A percentile compares a stretch with the other conserved stretches of the same genome.
These are phyloP conservation scores for Hypoxylon lenormandii DNA, from an alignment of 495 filamentous ascomycete genomes.

Conservation along the genomic window DNA sequence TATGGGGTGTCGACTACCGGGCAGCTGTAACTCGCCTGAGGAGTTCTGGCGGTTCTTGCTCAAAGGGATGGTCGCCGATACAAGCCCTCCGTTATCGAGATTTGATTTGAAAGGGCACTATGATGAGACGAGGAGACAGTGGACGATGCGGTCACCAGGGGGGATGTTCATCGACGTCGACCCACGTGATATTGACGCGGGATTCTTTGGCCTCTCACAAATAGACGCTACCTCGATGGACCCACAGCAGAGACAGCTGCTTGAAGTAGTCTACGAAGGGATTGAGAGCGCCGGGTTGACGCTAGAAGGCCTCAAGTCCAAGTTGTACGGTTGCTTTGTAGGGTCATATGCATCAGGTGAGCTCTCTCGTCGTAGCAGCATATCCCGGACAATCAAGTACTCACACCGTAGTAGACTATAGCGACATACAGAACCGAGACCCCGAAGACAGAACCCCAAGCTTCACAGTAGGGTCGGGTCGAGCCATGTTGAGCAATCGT, in stretches of 20 bases:
- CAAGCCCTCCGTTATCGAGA: too few relatives aligned
- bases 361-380: too few relatives aligned
- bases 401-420: slow-evolving; percentile 67
- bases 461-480: background rate
- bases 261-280: slow-evolving; percentile 82
- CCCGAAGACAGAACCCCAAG: slow-evolving; percentile 4
- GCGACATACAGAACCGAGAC: slow-evolving; percentile 35
- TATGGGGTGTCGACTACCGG: slow-evolving; percentile 62
- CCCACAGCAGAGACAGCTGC: slow-evolving; percentile 79
- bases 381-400: too few relatives aligned
- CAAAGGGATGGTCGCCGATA: too few relatives aligned
- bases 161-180: slow-evolving; percentile 55
- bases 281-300: slow-evolving; percentile 83
- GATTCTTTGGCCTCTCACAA: slow-evolving; percentile 80
- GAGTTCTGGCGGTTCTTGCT: slow-evolving; percentile 70
- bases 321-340: slow-evolving; percentile 81
- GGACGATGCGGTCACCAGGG: slow-evolving; percentile 65
- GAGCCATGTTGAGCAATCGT: slow-evolving; percentile 38
- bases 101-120: slow-evolving; percentile 59
- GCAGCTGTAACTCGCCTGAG: slow-evolving; percentile 59
- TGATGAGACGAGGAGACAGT: slow-evolving; percentile 73
- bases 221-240: slow-evolving; percentile 79
- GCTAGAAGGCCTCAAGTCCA: slow-evolving; percentile 75
- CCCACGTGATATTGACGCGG: slow-evolving; percentile 77
- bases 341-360: slow-evolving; percentile 71